These are phyloP conservation scores for Circinella umbellata DNA, from an alignment of 371 early-diverging fungal species.

Conservation along the genomic window DNA sequence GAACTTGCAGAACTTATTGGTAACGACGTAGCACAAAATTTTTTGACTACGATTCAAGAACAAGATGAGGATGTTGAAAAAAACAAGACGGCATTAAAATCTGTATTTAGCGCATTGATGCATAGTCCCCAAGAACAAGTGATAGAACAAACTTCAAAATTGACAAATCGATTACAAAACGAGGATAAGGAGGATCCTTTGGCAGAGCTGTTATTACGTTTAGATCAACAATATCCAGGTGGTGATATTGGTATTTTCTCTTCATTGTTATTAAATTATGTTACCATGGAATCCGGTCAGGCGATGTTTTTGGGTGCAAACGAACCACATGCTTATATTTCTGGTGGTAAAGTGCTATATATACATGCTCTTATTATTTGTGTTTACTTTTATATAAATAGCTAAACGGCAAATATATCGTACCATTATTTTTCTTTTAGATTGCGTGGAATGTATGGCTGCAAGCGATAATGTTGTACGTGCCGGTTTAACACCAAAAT, in stretches of 20 bases:
- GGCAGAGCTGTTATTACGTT: slow-evolving; percentile 73
- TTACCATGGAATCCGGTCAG: slow-evolving; percentile 81
- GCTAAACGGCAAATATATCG: background rate
- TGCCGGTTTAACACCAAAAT: slow-evolving; percentile 98
- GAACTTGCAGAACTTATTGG: slow-evolving; percentile 79
- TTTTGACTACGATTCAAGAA: slow-evolving; percentile 34
- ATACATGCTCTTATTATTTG: slow-evolving; percentile 1
- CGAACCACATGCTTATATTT: slow-evolving; percentile 97
- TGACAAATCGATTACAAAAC: slow-evolving; percentile 55
- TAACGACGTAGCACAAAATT: slow-evolving; percentile 35
- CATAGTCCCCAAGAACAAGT: slow-evolving; percentile 55
- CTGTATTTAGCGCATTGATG: slow-evolving; percentile 79
- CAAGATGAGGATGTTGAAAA: slow-evolving; percentile 30
- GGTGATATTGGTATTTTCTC: slow-evolving; percentile 93
- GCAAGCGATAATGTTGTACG: slow-evolving; percentile 97
- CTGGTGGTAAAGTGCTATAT: slow-evolving; percentile 69
- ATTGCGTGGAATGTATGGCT: slow-evolving; percentile 98
- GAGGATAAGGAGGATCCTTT: slow-evolving; percentile 22
- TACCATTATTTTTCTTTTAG: slow-evolving; percentile 38
- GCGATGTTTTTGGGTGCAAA: slow-evolving; percentile 96
- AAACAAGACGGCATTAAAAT: slow-evolving; percentile 64
- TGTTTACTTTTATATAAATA: too few species aligned
- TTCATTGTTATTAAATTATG: slow-evolving; percentile 86
- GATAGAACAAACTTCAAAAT: slow-evolving; percentile 45
- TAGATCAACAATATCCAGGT: slow-evolving; percentile 84